A percentile compares a stretch with the other conserved stretches of the same genome.
Evolutionary conservation across 202 grass and related monocot species (phyloP).

Genomic region (Tripidium arundinaceum): DNA sequence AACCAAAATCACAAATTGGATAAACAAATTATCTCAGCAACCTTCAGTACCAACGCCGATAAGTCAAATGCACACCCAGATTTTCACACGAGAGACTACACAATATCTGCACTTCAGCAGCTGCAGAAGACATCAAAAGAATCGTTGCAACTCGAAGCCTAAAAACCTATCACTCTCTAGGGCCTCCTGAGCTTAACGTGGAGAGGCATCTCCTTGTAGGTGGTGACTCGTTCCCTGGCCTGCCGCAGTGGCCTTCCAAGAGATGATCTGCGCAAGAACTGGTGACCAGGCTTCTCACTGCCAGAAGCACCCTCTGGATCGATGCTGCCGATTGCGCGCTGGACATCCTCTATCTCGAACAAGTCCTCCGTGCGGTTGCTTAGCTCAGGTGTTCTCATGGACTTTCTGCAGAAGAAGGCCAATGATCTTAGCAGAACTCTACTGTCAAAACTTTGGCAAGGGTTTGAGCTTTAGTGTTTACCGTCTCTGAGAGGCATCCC

Average conservation of each 20-base stretch:
- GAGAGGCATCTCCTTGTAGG: constrained; percentile 58
- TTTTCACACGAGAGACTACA: neutral
- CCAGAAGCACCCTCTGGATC: neutral
- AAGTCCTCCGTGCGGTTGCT: constrained; percentile 30
- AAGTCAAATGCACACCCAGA: neutral
- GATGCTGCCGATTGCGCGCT: constrained; percentile 19
- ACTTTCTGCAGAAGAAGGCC: constrained; percentile 38
- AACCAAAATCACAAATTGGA: neutral
- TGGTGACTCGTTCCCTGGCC: constrained; percentile 42
- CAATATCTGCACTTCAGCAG: neutral
- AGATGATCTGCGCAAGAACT: constrained; percentile 43
- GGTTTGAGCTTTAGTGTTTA: neutral
- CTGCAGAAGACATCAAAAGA: constrained; percentile 19
- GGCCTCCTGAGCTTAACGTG: constrained; percentile 59
- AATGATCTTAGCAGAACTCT: neutral
- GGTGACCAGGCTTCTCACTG: neutral
- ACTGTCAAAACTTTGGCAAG: neutral
- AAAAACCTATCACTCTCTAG: neutral
- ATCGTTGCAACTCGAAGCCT: neutral
- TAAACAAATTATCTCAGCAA: neutral
- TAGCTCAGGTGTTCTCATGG: constrained; percentile 41
- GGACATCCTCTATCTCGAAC: constrained; percentile 47
- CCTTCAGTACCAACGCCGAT: neutral
- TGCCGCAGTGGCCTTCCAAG: constrained; percentile 56
- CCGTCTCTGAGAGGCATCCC: constrained; percentile 33